Evolutionary conservation across 148 eudicot species (phyloP).

Genomic region (Selenicereus undatus): DNA sequence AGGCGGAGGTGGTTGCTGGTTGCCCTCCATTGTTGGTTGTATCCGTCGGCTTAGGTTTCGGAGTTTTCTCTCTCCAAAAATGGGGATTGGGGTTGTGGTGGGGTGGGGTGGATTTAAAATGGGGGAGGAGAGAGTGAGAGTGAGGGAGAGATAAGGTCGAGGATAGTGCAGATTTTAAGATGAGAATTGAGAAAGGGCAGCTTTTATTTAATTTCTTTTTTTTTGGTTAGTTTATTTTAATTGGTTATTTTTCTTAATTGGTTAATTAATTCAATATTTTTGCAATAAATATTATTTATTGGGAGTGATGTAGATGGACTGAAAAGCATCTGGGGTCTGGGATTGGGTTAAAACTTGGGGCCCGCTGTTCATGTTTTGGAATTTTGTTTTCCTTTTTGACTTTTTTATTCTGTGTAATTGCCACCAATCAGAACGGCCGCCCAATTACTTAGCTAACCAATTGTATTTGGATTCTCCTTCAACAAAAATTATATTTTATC

Average conservation of each 20-base stretch:
- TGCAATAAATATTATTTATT: too few species aligned
- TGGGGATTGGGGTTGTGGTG: background rate
- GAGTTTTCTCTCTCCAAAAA: background rate
- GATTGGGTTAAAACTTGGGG: background rate
- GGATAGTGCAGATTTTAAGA: slow-evolving; percentile 18
- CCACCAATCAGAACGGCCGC: background rate
- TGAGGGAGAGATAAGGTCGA: slow-evolving; percentile 23
- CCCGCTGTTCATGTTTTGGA: background rate
- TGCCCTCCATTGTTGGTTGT: slow-evolving; percentile 29
- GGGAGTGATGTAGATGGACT: background rate
- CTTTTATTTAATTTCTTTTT: too few species aligned
- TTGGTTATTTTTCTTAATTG: background rate
- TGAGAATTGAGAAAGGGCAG: slow-evolving; percentile 10
- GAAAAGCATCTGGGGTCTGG: background rate
- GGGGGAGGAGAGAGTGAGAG: slow-evolving; percentile 9
- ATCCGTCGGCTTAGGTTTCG: background rate
- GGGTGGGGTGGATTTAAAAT: background rate
- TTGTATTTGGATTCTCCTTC: background rate
- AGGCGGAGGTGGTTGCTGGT: slow-evolving; percentile 27
- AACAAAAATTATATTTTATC: background rate
- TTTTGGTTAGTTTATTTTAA: background rate
- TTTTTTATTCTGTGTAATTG: background rate
- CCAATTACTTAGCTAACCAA: background rate
- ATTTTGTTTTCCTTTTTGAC: too few species aligned
- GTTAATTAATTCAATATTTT: background rate